Percentiles rank a stretch among this genome's conserved stretches.
Conservation (phyloP, 257 asterid species). For the Galeopsis tetrahit region DNA sequence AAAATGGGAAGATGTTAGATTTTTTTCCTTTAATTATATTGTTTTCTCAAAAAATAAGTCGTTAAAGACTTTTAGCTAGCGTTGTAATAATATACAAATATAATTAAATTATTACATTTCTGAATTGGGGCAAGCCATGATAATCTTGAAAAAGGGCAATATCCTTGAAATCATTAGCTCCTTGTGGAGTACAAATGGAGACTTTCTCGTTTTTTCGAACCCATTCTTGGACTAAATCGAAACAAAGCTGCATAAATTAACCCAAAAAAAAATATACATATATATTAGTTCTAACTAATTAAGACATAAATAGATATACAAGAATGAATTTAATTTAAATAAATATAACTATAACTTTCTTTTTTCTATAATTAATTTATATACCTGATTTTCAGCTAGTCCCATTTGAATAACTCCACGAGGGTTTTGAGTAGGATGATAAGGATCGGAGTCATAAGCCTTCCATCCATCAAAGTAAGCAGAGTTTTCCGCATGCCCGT, state of each 20-base stretch:
- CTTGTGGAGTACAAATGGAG: slow-evolving; percentile 64
- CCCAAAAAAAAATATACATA: no score
- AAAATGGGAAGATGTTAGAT: background rate
- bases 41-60: no score
- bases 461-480: slow-evolving; percentile 78
- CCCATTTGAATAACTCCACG: slow-evolving; percentile 79
- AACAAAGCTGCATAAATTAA: slow-evolving; percentile 54
- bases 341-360: background rate
- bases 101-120: slow-evolving; percentile 49
- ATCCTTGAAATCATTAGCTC: slow-evolving; percentile 56
- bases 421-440: slow-evolving; percentile 54
- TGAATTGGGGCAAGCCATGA: slow-evolving; percentile 80
- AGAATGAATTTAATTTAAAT: background rate
- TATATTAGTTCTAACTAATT: background rate
- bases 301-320: background rate
- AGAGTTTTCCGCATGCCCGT: slow-evolving; percentile 75
- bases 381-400: slow-evolving; percentile 76
- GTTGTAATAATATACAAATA: no score
- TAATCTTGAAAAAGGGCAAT: slow-evolving; percentile 72
- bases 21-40: background rate
- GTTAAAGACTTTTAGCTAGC: no score
- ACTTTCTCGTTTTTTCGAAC: slow-evolving; percentile 52
- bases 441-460: slow-evolving; percentile 66
- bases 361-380: background rate
- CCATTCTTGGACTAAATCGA: slow-evolving; percentile 71